Evolutionary conservation across 2,329 filamentous ascomycete species (phyloP), one percentile per base, ranked within the genome.

Genomic region (Coniella lustricola): DNA sequence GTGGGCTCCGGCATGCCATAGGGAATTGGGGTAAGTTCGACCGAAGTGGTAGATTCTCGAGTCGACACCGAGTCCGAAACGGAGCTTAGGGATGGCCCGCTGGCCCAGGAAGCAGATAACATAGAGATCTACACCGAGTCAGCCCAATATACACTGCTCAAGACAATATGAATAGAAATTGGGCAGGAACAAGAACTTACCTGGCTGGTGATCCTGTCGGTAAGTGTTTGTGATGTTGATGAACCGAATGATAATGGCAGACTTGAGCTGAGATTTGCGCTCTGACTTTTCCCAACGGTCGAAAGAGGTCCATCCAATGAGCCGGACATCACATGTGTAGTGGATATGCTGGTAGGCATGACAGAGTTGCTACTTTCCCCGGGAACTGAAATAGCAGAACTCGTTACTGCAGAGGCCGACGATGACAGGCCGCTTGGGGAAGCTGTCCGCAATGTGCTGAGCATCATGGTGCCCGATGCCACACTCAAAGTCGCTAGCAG

Each of bases 11-110:
- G 25, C 1, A 17, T 13, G 14, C 20, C 44, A 18, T 45, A 42
- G 16, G 39, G 20, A 2, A 18, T 18, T n/a, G 40, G 49, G 22
- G 21, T 47, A 22, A 38, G 18, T n/a, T 13, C 22, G 9, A 14
- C 25, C 10, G 50, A 38, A 12, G 50, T 20, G 35, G 43, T 33
- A 3, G 32, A 13, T 7, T 2, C 35, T 31, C 22, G 22, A 4
- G 50, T 13, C 12, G 48, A 44, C 4, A 45, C 35, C 17, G 35
- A 34, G n/a, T n/a, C 44, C 16, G 49, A 44, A n/a, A 5, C 33
- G 5, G 25, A 29, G 25, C 5, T n/a, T n/a, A n/a, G n/a, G n/a
- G n/a, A n/a, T n/a, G n/a, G n/a, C n/a, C n/a, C n/a, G n/a, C n/a
- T n/a, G n/a, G n/a, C n/a, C n/a, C n/a, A n/a, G n/a, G n/a, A n/a